Evolutionary conservation across 2,329 filamentous ascomycete genomes (phyloP).

Genomic region (Magnaporthales sp.): DNA sequence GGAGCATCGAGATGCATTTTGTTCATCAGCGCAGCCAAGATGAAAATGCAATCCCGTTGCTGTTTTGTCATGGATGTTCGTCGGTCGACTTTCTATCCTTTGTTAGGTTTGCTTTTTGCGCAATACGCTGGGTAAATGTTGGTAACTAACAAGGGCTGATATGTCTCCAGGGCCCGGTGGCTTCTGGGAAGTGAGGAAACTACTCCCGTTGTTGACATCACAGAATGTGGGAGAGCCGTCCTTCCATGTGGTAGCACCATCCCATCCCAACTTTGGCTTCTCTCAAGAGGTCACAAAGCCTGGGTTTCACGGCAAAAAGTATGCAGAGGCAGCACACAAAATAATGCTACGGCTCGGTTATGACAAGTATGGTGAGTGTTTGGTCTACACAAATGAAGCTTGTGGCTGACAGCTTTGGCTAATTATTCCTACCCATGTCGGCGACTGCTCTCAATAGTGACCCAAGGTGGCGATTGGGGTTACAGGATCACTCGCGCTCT

Average conservation of each 20-base stretch:
- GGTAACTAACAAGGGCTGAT: neutral
- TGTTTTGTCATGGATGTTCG: conserved; percentile 58
- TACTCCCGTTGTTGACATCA: conserved; percentile 40
- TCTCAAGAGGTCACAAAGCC: conserved; percentile 30
- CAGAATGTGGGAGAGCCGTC: conserved; percentile 24
- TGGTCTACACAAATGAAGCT: too few relatives aligned
- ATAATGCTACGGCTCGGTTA: conserved; percentile 64
- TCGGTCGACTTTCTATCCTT: neutral
- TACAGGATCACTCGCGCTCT: conserved; percentile 56
- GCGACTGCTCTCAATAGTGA: conserved; percentile 17
- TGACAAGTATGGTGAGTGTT: conserved; percentile 39
- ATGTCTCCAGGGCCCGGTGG: conserved; percentile 45
- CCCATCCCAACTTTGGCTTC: conserved; percentile 46
- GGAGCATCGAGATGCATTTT: conserved; percentile 53
- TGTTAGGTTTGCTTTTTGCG: neutral
- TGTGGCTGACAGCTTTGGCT: neutral
- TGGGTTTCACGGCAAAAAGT: conserved; percentile 50
- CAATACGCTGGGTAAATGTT: neutral
- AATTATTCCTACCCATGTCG: neutral
- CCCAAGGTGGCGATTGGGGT: conserved; percentile 66
- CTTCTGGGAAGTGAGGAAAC: conserved; percentile 57
- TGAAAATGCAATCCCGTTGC: conserved; percentile 48
- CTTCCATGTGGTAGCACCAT: conserved; percentile 51
- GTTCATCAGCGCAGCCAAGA: conserved; percentile 45
- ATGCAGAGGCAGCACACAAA: conserved; percentile 56